These are phyloP conservation scores for Vitis rupestris DNA, from an alignment of 164 flowering plant genomes.

Conservation along the genomic window DNA sequence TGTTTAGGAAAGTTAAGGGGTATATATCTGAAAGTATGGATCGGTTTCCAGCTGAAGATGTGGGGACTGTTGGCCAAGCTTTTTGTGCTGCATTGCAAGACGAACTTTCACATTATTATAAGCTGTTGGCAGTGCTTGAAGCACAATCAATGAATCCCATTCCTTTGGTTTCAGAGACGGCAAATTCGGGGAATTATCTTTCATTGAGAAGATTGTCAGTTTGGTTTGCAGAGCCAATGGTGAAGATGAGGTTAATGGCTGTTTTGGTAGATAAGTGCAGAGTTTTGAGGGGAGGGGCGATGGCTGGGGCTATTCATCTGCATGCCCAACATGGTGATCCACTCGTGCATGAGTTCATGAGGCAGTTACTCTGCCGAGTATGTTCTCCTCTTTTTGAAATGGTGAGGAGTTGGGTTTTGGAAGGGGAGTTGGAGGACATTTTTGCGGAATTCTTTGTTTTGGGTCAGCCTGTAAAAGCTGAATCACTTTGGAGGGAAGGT, in stretches of 20 bases:
- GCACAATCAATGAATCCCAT: conserved; percentile 88
- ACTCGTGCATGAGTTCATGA: conserved; percentile 88
- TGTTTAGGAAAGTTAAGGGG: conserved; percentile 84
- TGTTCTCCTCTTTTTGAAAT: conserved; percentile 98
- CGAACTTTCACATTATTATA: conserved; percentile 86
- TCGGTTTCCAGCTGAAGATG: conserved; percentile 75
- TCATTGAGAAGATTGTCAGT: conserved; percentile 89
- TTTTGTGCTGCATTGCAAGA: conserved; percentile 97
- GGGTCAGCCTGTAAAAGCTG: conserved; percentile 89
- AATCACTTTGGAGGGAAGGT: conserved; percentile 97
- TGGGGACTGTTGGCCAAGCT: conserved; percentile 98
- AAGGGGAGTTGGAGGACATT: conserved; percentile 94
- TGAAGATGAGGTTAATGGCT: conserved; percentile 96
- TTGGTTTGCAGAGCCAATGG: conserved; percentile 95
- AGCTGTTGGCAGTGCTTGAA: conserved; percentile 89
- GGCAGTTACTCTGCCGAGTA: conserved; percentile 71
- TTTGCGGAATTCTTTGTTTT: conserved; percentile 86
- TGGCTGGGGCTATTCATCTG: conserved; percentile 97
- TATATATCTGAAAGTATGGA: conserved; percentile 84
- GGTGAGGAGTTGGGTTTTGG: conserved; percentile 99
- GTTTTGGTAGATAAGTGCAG: conserved; percentile 89
- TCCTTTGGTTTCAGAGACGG: conserved; percentile 69
- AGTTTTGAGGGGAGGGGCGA: conserved; percentile 90
- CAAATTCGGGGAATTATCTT: conserved; percentile 65
- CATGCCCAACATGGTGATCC: conserved; percentile 98